Evolutionary conservation across 495 filamentous ascomycete genomes (phyloP).

Genomic region (Neurospora discreta): DNA sequence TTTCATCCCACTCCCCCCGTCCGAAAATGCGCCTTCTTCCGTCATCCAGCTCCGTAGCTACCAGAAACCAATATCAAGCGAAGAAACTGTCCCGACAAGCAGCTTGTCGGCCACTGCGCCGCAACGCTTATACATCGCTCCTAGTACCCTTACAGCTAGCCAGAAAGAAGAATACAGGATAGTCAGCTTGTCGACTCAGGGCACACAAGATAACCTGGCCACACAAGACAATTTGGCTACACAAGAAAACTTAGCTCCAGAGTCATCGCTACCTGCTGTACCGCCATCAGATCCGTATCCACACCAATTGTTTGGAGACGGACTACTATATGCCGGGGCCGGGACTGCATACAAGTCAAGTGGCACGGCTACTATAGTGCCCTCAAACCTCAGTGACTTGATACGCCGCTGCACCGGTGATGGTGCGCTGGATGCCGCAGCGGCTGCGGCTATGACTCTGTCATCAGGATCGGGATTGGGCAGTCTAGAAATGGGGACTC

Average conservation of each 20-base stretch:
- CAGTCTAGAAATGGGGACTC: not conserved
- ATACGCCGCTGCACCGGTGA: not conserved
- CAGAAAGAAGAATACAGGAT: constrained; percentile 17
- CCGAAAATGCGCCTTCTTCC: not conserved
- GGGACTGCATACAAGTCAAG: constrained; percentile 15
- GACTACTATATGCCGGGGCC: not conserved
- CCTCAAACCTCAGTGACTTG: not conserved
- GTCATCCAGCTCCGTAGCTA: not conserved
- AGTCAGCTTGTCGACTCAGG: constrained; percentile 7
- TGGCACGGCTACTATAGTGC: constrained; percentile 13
- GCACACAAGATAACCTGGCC: not conserved
- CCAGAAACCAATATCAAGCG: not conserved
- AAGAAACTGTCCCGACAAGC: not conserved
- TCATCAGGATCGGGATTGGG: not conserved
- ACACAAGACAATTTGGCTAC: not conserved
- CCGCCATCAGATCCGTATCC: not conserved
- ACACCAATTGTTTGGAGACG: not conserved
- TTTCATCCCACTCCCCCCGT: not conserved
- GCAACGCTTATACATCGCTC: constrained; percentile 11
- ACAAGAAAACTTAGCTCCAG: not conserved
- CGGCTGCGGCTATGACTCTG: not conserved
- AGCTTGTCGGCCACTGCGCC: constrained; percentile 5
- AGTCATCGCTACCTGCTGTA: not conserved
- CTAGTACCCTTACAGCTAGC: constrained; percentile 18
- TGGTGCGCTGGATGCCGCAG: not conserved